Conservation (phyloP, 352 stramenopile genomes). For the Globisporangium nagaii region DNA sequence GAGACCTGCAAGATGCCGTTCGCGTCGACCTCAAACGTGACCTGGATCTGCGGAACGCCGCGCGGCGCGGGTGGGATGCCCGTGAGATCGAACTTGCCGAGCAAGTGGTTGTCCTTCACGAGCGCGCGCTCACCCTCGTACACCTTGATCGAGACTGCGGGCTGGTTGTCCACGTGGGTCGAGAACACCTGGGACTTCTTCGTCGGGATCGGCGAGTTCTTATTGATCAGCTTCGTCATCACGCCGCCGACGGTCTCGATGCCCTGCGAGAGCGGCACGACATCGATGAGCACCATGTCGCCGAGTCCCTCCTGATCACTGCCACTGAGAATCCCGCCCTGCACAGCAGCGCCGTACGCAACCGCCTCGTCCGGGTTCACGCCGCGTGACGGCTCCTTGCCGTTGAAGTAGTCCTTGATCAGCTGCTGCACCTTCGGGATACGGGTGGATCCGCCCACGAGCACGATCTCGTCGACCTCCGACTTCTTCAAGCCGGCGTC, state of each 20-base stretch:
- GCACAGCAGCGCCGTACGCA: constrained; percentile 97
- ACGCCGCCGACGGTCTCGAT: constrained; percentile 98
- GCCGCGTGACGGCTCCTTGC: constrained; percentile 92
- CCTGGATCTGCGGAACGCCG: constrained; percentile 96
- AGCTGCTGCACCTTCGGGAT: constrained; percentile 98
- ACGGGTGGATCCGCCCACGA: constrained; percentile 97
- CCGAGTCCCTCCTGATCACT: too few species aligned
- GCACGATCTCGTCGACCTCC: constrained; percentile 97
- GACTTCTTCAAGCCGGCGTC: constrained; percentile 87
- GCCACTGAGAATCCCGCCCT: constrained; percentile 94
- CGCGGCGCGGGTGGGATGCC: constrained; percentile 95
- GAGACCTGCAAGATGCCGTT: constrained; percentile 98
- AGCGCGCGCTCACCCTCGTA: constrained; percentile 98
- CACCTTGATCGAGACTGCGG: constrained; percentile 96
- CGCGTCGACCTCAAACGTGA: constrained; percentile 98
- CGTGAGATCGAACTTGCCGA: constrained; percentile 97
- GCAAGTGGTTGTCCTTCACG: constrained; percentile 96
- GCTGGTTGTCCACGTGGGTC: constrained; percentile 97
- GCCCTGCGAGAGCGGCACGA: constrained; percentile 96
- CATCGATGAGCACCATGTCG: constrained; percentile 97
- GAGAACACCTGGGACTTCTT: constrained; percentile 98
- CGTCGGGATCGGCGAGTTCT: constrained; percentile 98
- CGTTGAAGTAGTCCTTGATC: constrained; percentile 94
- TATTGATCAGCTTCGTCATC: constrained; percentile 96
- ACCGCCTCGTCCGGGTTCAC: constrained; percentile 99